Base-by-base conservation (phyloP, 805 yeast species). In the Tetrapisispora nanseiensis region DNA sequence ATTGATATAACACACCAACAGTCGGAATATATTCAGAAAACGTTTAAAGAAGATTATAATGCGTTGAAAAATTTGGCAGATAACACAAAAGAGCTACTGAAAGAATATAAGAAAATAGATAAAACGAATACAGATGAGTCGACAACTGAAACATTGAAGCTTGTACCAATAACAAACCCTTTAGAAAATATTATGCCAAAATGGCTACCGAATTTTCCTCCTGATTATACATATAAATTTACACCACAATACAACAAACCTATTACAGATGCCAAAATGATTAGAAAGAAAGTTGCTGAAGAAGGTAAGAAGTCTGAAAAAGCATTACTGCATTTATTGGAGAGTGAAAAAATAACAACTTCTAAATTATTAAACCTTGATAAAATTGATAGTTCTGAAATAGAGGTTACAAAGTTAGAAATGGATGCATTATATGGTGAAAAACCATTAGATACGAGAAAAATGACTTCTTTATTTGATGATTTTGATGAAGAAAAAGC, bases 151-250 rank as follows among this genome's bases (percentile, higher is more conserved):
- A 53, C 38, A 36, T 47, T 33, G 33, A 39, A 21, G 27, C 22
- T 43, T 10, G 31, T 81, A 12, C 87, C 80, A 43, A 63, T 80
- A 28, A 59, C 64, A 1, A 64, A 68, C 19, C 55, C 60, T 22
- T 49, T 60, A 29, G 65, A 65, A 37, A 56, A 59, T 5, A 75
- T 76, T 45, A 71, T 85, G 7, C 94, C 94, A 0, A 56, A 65
- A 6, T 87, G 87, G 80, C 65, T 90, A 51, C 98, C 98, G 0
- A 77, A 78, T 11, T 69, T 90, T 23, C 98, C 98, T 1, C 95
- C 97, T 0, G 95, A 86, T 54, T 94, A 89, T 61, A 90, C 97
- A 0, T 90, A 82, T 58, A 78, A 76, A 60, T 74, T 79, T 43
- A 83, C 95, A 0, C 82, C 95, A 0, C 71, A 72, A 48, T 87